A percentile compares a stretch with the other conserved stretches of the same genome.
phyloP scores from a whole-genome alignment of 1,139 yeast genomes.

The Spencermartinsiella ligniputridi region DNA sequence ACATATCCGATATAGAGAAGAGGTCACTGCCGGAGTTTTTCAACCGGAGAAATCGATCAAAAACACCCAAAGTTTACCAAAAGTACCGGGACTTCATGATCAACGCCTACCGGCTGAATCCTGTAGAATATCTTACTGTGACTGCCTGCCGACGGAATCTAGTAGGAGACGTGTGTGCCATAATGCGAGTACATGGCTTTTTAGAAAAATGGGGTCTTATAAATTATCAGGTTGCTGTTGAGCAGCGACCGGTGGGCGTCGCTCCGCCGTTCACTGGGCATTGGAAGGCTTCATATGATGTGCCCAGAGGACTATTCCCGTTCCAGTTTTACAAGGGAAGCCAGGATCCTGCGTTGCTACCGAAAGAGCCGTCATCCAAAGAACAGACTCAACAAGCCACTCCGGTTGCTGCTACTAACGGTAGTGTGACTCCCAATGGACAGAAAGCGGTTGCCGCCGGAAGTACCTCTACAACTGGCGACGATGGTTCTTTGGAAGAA shows the following conservation, averaged over 20 bases:
- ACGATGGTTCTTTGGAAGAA: conserved; percentile 12
- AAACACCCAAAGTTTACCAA: conserved; percentile 82
- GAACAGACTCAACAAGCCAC: not conserved
- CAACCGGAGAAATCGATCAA: conserved; percentile 66
- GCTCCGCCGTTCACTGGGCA: conserved; percentile 65
- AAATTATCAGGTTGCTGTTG: conserved; percentile 85
- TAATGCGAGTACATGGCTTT: conserved; percentile 85
- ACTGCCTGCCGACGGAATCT: conserved; percentile 93
- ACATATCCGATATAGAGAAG: conserved; percentile 58
- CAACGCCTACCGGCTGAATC: conserved; percentile 86
- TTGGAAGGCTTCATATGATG: conserved; percentile 56
- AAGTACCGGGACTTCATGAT: conserved; percentile 93
- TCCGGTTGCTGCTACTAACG: conserved; percentile 52
- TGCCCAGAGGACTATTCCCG: conserved; percentile 93
- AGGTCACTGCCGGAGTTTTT: conserved; percentile 91
- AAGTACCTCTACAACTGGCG: conserved; percentile 3
- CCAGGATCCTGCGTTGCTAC: conserved; percentile 28
- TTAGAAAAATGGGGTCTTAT: conserved; percentile 95
- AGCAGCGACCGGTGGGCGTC: conserved; percentile 62
- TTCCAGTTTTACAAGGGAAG: conserved; percentile 51
- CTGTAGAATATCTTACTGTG: conserved; percentile 85
- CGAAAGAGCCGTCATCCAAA: conserved; percentile 7
- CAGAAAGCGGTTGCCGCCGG: conserved; percentile 39
- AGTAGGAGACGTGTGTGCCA: conserved; percentile 93
- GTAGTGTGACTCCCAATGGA: conserved; percentile 52